Base-by-base conservation (phyloP, 306 rosid genomes). In the Trifolium repens region DNA sequence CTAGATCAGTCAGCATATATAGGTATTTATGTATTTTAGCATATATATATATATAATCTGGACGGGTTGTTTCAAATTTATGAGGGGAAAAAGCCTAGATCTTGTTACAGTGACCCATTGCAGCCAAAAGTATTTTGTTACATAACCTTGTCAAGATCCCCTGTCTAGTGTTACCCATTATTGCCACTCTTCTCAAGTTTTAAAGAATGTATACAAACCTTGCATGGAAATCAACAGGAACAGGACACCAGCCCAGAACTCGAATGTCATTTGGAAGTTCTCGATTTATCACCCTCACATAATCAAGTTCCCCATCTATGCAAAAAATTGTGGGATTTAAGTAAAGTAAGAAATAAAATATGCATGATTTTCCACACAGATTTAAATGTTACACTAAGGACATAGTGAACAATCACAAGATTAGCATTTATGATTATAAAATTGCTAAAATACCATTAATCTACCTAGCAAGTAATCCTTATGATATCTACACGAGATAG, bases 251-350 rank as follows among this genome's bases (percentile, higher is more conserved):
- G 75, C 94, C 92, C 72, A 94, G 57, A 79, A 94, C 84, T 73
- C 96, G 87, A 78, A 94, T 94, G 84, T 94, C 97, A 76, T 78
- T 69, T 0, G 96, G 98, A 74, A 94, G 97, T 60, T 60, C 96
- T 82, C 90, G 88, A 86, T 91, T 94, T 71, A 94, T 85, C 79
- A 91, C 96, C 86, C 91, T 87, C 78, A 87, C 97, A 79, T 94
- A 94, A 88, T 94, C 94, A 61, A 91, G 85, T 86, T 94, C 98
- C 66, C 85, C 89, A 74, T 87, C 94, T 90, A 84, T 59, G 53
- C 74, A 72, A 74, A 80, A 53, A 52, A 53, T 2, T 72, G 11
- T 37, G 22, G 66, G 11, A 50, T 60, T 72, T 22, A 74, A 60
- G 17, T 46, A 70, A 69, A 49, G n/a, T 60, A 74, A 62, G 24